Conservation (phyloP, 192 early-diverging fungal genomes). For the Gorgonomyces haynaldii region DNA sequence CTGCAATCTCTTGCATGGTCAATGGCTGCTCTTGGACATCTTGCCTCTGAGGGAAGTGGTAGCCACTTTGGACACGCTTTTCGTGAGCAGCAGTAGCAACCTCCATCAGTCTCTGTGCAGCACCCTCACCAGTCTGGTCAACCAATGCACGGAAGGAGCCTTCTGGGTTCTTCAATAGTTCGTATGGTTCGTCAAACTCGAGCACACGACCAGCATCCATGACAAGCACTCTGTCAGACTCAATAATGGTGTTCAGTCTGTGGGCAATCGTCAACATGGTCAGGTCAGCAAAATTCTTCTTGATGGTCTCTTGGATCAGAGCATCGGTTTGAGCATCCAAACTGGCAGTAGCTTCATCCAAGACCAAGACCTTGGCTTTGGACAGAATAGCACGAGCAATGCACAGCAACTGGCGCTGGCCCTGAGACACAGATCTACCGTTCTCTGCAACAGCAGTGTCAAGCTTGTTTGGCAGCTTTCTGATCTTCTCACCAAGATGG, state of each 20-base stretch:
- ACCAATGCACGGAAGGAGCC: constrained; percentile 26
- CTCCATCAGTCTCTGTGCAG: constrained; percentile 18
- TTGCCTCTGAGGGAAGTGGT: background rate
- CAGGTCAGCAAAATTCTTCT: constrained; percentile 28
- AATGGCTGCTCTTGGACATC: background rate
- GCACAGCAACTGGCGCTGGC: constrained; percentile 41
- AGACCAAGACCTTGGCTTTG: constrained; percentile 37
- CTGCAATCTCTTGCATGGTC: constrained; percentile 1
- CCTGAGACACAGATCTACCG: constrained; percentile 49
- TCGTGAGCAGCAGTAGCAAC: constrained; percentile 15
- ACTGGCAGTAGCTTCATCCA: constrained; percentile 47
- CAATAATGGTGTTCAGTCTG: constrained; percentile 35
- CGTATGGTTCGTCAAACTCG: constrained; percentile 38
- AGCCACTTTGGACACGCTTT: constrained; percentile 10
- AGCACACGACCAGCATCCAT: constrained; percentile 36
- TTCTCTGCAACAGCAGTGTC: constrained; percentile 38
- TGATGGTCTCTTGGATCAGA: constrained; percentile 40
- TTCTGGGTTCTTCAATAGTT: constrained; percentile 27
- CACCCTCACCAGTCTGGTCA: constrained; percentile 29
- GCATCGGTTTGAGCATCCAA: constrained; percentile 37
- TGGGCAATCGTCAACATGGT: constrained; percentile 41
- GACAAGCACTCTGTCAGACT: constrained; percentile 38
- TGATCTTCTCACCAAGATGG: constrained; percentile 37
- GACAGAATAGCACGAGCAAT: constrained; percentile 43
- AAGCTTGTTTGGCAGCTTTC: constrained; percentile 34